Evolutionary conservation across 805 yeast species (phyloP), one percentile per base, ranked within the genome.

Genomic region (Phaffomyces thermotolerans): DNA sequence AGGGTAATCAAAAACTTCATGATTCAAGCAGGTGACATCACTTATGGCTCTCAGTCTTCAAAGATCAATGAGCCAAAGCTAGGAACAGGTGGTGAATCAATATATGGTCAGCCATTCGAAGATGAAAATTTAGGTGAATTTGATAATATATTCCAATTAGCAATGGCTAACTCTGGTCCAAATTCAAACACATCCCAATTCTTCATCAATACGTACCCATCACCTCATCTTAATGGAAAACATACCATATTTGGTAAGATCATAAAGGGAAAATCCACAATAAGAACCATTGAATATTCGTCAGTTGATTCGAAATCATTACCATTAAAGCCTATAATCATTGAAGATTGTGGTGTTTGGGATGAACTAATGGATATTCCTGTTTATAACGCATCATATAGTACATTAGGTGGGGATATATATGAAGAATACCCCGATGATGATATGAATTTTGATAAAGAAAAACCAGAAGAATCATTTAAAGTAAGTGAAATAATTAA

Each of bases 401-500:
- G 75, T 46, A 55, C 64, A 0, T 66, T 79, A 8, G 88, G 83
- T 1, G 87, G 86, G 8, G 95, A 85, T 53, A 58, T 75, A 0
- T 85, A 72, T 53, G 93, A 84, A 61, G 93, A 84, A 59, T 77
- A 70, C 52, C 95, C 93, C 0, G 89, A 79, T 47, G 95, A 85
- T 59, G 87, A 84, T 52, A 65, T 57, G 4, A 60, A 71, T 45
- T 76, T 81, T 39, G 79, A 75, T 44, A 73, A 74, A 37, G 80
- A 83, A 17, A 76, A 81, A 41, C 68, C 79, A 8, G 57, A 54
- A n/a, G 62, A 65, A 14, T 79, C 82, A 0, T 76, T 57, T 44
- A 63, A 64, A 9, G 86, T 81, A 0, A 60, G 80, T 0, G 52
- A 49, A 9, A 75, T 61, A 14, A 84, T 85, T 41, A 85, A 85